These are phyloP conservation scores for Plasmodium chabaudi DNA, from an alignment of 169 alveolate genomes.

Conservation along the genomic window DNA sequence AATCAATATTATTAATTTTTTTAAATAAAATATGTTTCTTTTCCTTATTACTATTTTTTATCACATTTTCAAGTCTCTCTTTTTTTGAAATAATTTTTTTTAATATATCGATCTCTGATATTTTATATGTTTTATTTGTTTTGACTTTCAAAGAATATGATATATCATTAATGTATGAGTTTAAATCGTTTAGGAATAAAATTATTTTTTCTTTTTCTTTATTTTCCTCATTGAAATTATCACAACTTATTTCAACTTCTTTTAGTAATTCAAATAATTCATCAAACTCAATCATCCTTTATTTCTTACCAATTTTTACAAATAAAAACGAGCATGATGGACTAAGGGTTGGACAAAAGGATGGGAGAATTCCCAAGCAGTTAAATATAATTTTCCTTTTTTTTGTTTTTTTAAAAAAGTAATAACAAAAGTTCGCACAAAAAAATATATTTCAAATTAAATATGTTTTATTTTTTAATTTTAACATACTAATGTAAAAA, in stretches of 20 bases:
- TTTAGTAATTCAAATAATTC: conserved; percentile 55
- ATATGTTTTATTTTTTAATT: no score
- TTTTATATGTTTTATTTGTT: conserved; percentile 18
- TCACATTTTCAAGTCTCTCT: conserved; percentile 20
- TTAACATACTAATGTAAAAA: no score
- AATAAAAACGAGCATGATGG: no score
- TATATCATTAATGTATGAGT: conserved; percentile 31
- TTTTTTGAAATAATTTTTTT: conserved; percentile 57
- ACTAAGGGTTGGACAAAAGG: no score
- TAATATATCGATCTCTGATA: conserved; percentile 30
- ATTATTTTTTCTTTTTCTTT: conserved; percentile 50
- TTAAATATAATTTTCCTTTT: no score
- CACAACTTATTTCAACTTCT: conserved; percentile 59
- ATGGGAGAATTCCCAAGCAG: no score
- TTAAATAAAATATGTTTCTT: not conserved
- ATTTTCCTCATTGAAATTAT: conserved; percentile 33
- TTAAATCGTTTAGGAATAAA: conserved; percentile 28
- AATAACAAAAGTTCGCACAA: no score
- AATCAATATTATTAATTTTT: not conserved
- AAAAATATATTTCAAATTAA: no score
- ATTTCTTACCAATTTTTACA: no score
- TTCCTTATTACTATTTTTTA: not conserved
- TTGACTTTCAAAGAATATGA: conserved; percentile 24
- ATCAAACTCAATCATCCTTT: conserved; percentile 34
- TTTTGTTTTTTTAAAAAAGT: no score